Conservation (phyloP, 2,329 filamentous ascomycete genomes). For the Sporothrix humicola region DNA sequence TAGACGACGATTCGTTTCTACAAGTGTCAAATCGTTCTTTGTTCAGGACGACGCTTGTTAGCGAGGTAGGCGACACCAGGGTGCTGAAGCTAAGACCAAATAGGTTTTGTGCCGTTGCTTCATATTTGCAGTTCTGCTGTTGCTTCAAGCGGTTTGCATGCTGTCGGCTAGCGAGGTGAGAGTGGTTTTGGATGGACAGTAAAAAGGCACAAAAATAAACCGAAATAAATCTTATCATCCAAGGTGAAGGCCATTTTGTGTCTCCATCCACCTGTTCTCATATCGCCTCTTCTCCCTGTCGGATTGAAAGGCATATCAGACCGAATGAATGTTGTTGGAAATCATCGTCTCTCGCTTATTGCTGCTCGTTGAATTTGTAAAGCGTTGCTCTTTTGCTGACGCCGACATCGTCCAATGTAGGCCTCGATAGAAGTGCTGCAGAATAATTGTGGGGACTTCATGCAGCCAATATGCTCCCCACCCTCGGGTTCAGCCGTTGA, state of each 20-base stretch:
- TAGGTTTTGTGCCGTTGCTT: conserved; percentile 11
- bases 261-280: too few species aligned
- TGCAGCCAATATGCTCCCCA: conserved; percentile 11
- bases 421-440: conserved; percentile 7
- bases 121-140: neutral
- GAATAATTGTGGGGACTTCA: neutral
- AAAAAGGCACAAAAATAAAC: neutral
- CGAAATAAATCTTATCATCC: neutral
- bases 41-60: neutral
- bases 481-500: conserved; percentile 26
- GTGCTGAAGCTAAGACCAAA: neutral
- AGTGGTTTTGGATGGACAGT: neutral
- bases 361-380: neutral
- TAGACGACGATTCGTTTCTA: neutral
- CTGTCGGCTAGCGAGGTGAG: neutral
- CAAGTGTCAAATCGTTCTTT: conserved; percentile 10
- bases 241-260: too few species aligned
- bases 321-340: neutral
- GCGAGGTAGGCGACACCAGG: neutral
- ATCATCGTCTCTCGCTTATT: too few species aligned
- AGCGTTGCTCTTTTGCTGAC: neutral
- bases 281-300: too few species aligned
- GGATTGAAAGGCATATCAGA: too few species aligned
- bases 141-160: neutral
- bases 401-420: too few species aligned